phyloP scores from a whole-genome alignment of 1,139 yeast species.

The Candida sanyaensis region DNA sequence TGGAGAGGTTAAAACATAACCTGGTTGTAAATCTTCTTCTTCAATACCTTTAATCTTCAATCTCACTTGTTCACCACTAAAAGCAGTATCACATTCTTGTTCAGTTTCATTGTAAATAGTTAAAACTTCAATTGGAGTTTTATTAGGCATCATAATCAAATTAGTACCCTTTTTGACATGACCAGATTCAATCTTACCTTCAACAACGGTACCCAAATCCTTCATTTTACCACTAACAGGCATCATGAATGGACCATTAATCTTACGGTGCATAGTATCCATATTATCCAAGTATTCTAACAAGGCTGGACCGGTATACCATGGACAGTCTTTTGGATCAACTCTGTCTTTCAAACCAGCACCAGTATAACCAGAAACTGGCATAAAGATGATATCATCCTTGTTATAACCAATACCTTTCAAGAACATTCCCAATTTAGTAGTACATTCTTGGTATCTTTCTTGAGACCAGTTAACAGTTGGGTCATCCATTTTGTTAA shows the following conservation, averaged over 20 bases:
- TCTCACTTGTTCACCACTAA: slow-evolving; percentile 96
- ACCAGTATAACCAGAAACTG: slow-evolving; percentile 97
- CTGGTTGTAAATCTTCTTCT: slow-evolving; percentile 92
- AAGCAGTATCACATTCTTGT: slow-evolving; percentile 87
- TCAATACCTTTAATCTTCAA: slow-evolving; percentile 92
- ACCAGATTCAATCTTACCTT: slow-evolving; percentile 97
- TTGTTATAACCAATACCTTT: slow-evolving; percentile 89
- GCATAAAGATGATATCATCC: slow-evolving; percentile 89
- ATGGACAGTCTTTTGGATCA: slow-evolving; percentile 69
- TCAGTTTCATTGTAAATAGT: slow-evolving; percentile 93
- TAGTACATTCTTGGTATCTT: slow-evolving; percentile 93
- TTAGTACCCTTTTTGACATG: slow-evolving; percentile 78
- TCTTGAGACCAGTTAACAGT: slow-evolving; percentile 96
- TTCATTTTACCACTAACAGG: slow-evolving; percentile 95
- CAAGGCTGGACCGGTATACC: slow-evolving; percentile 93
- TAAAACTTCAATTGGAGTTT: slow-evolving; percentile 75
- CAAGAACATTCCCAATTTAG: slow-evolving; percentile 73
- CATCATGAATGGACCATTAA: slow-evolving; percentile 95
- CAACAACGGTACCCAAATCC: slow-evolving; percentile 95
- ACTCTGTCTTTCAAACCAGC: slow-evolving; percentile 93
- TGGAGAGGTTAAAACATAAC: slow-evolving; percentile 86
- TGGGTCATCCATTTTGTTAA: slow-evolving; percentile 98
- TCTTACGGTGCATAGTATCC: slow-evolving; percentile 80
- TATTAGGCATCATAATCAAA: slow-evolving; percentile 91
- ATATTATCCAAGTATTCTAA: slow-evolving; percentile 85